A percentile compares a stretch with the other conserved stretches of the same genome.
These are phyloP conservation scores for Pulveroboletus sp. DNA, from an alignment of 768 basidiomycete genomes.

Conservation along the genomic window DNA sequence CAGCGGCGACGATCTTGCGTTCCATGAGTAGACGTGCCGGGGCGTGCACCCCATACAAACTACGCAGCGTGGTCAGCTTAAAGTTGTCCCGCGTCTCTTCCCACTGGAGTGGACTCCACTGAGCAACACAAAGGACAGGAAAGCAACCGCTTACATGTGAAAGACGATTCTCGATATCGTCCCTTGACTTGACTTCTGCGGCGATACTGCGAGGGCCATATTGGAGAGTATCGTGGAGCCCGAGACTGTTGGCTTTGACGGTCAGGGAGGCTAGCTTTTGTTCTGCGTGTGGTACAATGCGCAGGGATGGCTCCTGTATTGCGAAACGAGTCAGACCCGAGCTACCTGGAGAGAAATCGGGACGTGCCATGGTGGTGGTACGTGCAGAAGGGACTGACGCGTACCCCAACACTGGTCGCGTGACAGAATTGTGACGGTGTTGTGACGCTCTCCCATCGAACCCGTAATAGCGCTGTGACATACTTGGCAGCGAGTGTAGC, in stretches of 20 bases:
- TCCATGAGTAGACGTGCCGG: slow-evolving; percentile 94
- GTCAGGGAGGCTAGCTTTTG: slow-evolving; percentile 60
- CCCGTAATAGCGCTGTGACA: not conserved
- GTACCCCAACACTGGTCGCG: slow-evolving; percentile 14
- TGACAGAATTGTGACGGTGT: slow-evolving; percentile 25
- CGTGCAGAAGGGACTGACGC: slow-evolving; percentile 8
- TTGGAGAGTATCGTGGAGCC: slow-evolving; percentile 83
- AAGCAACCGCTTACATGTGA: slow-evolving; percentile 55
- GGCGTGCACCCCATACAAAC: slow-evolving; percentile 80
- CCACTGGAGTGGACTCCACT: slow-evolving; percentile 56
- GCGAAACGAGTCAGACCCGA: not conserved
- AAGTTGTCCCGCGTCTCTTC: slow-evolving; percentile 87
- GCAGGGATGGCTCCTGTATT: slow-evolving; percentile 46
- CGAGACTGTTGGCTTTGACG: slow-evolving; percentile 68
- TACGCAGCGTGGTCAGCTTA: slow-evolving; percentile 78
- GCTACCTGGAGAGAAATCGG: not conserved
- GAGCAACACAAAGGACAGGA: not conserved
- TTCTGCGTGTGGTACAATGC: slow-evolving; percentile 54
- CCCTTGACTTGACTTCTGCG: slow-evolving; percentile 60
- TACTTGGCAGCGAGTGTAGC: not conserved
- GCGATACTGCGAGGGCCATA: slow-evolving; percentile 83
- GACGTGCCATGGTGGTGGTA: slow-evolving; percentile 19
- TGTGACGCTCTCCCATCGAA: slow-evolving; percentile 23
- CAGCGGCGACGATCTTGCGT: slow-evolving; percentile 74
- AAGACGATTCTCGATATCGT: slow-evolving; percentile 63